Evolutionary conservation across 192 early-diverging fungal species (phyloP).

Genomic region (Haplosporangium gracile): DNA sequence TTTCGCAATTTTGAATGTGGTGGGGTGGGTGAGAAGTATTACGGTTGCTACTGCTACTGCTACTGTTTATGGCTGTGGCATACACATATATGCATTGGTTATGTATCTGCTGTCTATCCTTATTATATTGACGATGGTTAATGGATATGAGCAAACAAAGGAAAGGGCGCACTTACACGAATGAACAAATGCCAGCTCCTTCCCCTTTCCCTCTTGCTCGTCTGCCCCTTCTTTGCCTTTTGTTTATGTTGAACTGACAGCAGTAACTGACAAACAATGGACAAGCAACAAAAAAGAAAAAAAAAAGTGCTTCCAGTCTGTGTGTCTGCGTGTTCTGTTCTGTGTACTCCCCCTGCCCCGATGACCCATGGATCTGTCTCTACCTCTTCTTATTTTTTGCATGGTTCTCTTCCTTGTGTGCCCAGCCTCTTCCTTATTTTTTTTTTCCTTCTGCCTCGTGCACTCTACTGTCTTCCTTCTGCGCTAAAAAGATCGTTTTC

Average conservation of each 20-base stretch:
- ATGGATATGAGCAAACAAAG: background rate
- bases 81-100: background rate
- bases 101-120: background rate
- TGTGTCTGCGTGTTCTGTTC: background rate
- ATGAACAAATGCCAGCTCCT: background rate
- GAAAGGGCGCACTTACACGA: background rate
- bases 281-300: background rate
- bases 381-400: background rate
- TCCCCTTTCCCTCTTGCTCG: too few species aligned
- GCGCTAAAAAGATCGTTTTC: background rate
- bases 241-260: too few species aligned
- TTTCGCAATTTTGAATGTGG: conserved; percentile 5
- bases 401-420: background rate
- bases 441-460: conserved; percentile 4
- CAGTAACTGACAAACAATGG: too few species aligned
- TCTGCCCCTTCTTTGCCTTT: too few species aligned
- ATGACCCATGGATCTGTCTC: background rate
- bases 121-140: background rate
- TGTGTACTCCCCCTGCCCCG: background rate
- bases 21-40: background rate
- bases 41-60: too few species aligned
- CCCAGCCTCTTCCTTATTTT: background rate
- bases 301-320: background rate
- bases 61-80: too few species aligned
- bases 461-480: too few species aligned